Base-by-base conservation (phyloP, 2,329 filamentous ascomycete genomes). In the Cladophialophora chaetospira region DNA sequence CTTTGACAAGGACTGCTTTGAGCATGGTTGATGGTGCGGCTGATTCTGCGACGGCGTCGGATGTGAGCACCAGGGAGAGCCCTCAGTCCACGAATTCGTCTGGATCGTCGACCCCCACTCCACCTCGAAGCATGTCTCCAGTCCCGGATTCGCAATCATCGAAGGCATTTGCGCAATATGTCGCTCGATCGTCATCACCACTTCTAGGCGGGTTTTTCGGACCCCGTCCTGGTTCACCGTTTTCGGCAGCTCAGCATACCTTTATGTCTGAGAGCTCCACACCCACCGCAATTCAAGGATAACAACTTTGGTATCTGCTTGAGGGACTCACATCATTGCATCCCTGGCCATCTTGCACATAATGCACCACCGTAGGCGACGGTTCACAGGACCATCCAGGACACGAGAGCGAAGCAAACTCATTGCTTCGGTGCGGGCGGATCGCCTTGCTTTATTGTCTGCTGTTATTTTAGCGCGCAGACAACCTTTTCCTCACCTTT, bases 181-280 rank as follows among this genome's bases (percentile, higher is more conserved):
- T 71, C 35, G 69, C 70, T 53, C 70, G 74, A 55, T 73, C 75
- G 48, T 67, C 70, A 35, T 78, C 78, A 33, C 75, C 75, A 23
- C 67, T 73, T 48, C 71, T 74, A 26, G 70, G 71, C 45, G 71
- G 73, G 35, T 71, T 68, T 46, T 69, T 72, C 57, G 70, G 72
- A 49, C 73, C 77, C 53, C 69, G 68, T 55, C 62, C 70, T 10
- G 62, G 69, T 23, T 73, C 75, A 66, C 71, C 74, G 17, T 79
- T 75, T 48, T 67, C 70, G 64, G 66, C 67, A 19, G 68, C 56
- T 69, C 73, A 76, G 56, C 72, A 71, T 60, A 72, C 71, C 35
- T 73, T 79, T 53, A 73, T 80, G 50, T 69, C 71, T 45, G 76
- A 79, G 57, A 70, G 72, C 48, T 75, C 77, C 47, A 72, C 76